These are phyloP conservation scores for Aspergillus tamarii DNA, from an alignment of 2,329 filamentous ascomycete species.

Conservation along the genomic window DNA sequence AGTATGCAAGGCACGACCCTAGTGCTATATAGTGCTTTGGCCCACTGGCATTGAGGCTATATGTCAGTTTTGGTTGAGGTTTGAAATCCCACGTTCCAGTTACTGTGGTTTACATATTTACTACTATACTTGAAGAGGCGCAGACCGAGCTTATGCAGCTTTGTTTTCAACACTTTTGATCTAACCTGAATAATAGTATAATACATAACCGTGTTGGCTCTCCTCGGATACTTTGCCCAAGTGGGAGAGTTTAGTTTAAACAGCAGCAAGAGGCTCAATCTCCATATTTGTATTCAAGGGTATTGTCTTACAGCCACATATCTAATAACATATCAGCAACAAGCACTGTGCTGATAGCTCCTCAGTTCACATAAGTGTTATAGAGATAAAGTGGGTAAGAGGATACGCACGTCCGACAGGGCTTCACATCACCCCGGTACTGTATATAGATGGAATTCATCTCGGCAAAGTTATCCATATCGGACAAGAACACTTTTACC, in stretches of 20 bases:
- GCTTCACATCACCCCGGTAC: conserved; percentile 68
- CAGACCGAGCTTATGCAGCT: not conserved
- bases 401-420: conserved; percentile 44
- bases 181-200: not conserved
- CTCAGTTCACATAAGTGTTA: not conserved
- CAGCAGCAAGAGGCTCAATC: conserved; percentile 80
- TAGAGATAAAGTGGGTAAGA: not conserved
- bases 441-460: conserved; percentile 87
- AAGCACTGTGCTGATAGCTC: not conserved
- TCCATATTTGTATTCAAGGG: conserved; percentile 86
- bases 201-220: not conserved
- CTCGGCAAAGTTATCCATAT: conserved; percentile 69
- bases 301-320: conserved; percentile 89
- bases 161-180: too few species aligned
- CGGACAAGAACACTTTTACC: conserved; percentile 67
- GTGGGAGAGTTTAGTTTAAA: not conserved
- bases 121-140: not conserved
- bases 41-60: not conserved
- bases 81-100: too few species aligned
- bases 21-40: too few species aligned
- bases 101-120: too few species aligned
- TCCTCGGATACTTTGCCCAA: not conserved
- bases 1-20: too few species aligned
- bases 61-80: too few species aligned
- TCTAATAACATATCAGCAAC: conserved; percentile 16